Conservation (phyloP, 768 basidiomycete genomes). For the Boletus sensibilis region DNA sequence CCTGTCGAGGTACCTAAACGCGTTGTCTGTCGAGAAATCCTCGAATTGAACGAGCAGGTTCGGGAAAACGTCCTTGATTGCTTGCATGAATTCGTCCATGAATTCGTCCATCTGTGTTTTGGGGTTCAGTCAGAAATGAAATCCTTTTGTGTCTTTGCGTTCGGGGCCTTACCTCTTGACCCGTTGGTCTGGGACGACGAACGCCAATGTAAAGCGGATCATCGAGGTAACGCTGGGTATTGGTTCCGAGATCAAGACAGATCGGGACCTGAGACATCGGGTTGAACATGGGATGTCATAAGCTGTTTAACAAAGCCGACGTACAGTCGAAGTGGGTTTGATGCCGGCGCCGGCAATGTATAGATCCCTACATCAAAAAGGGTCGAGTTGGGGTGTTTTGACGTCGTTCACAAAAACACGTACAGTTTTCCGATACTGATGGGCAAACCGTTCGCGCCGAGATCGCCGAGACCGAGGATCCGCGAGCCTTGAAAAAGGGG, state of each 20-base stretch:
- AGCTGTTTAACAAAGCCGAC: not conserved
- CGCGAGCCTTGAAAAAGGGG: slow-evolving; percentile 46
- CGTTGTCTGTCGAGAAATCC: slow-evolving; percentile 77
- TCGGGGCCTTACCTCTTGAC: slow-evolving; percentile 38
- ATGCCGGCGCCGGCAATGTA: slow-evolving; percentile 74
- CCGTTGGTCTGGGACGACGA: slow-evolving; percentile 49
- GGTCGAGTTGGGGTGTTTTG: not conserved
- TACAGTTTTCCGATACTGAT: slow-evolving; percentile 76
- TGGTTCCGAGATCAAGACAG: slow-evolving; percentile 74
- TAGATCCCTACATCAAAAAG: slow-evolving; percentile 42
- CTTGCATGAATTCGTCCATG: slow-evolving; percentile 75
- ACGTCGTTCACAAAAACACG: slow-evolving; percentile 19
- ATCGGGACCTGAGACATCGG: slow-evolving; percentile 48
- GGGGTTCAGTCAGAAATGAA: not conserved
- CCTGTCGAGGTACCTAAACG: slow-evolving; percentile 68
- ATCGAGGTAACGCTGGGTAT: slow-evolving; percentile 60
- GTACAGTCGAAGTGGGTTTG: slow-evolving; percentile 46
- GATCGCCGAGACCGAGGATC: slow-evolving; percentile 65
- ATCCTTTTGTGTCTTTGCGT: not conserved
- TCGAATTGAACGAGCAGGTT: slow-evolving; percentile 71
- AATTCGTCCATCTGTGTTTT: slow-evolving; percentile 59
- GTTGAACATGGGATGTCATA: not conserved
- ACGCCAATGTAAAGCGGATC: slow-evolving; percentile 79
- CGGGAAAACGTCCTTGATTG: slow-evolving; percentile 64
- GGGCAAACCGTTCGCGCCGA: slow-evolving; percentile 41